Base-by-base conservation (phyloP, 2,329 filamentous ascomycete species). In the Aspergillus carbonarius region DNA sequence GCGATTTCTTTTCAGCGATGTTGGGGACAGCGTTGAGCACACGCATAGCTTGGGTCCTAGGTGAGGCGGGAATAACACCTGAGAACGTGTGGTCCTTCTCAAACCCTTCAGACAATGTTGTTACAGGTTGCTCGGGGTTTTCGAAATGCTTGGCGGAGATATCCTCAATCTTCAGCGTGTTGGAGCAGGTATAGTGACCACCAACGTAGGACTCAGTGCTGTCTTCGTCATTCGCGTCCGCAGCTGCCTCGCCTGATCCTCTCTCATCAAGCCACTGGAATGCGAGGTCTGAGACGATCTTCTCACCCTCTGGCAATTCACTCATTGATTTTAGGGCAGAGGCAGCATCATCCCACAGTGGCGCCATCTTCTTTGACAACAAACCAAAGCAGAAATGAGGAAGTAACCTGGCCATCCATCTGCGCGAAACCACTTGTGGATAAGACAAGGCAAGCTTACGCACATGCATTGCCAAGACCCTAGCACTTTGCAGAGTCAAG, bases 361-460 rank as follows among this genome's bases (percentile, higher is more conserved):
- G 92, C 0, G 92, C 85, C 63, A 97, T 82, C 65, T 89, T 91
- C 50, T 96, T 87, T 0, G 93, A 95, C 60, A 98, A 82, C 75
- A 97, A 84, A 50, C 95, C 95, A 67, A 97, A 96, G 67, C 92
- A 87, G 68, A 93, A 98, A 0, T 85, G 83, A 0, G 93, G 90
- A 30, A 98, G 83, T 6, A 92, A 86, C 66, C 84, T 82, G 59
- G 84, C 81, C 63, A 96, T 77, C 85, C 88, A 90, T 1, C 84
- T 84, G 37, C 84, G 81, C 2, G 83, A 77, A 40, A 80, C 78
- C 9, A 88, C 71, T 23, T 83, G 79, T 5, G 83, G 76, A 70
- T 95, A 96, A 18, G 81, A 72, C 15, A 82, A 76, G 2, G 83
- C 88, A 44, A 97, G 82, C 68, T 91, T 92, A 48, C 93, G 89